Percentiles rank a stretch among this genome's conserved stretches.
Evolutionary conservation across 2,329 filamentous ascomycete genomes (phyloP).

Genomic region (Alternaria sp.): DNA sequence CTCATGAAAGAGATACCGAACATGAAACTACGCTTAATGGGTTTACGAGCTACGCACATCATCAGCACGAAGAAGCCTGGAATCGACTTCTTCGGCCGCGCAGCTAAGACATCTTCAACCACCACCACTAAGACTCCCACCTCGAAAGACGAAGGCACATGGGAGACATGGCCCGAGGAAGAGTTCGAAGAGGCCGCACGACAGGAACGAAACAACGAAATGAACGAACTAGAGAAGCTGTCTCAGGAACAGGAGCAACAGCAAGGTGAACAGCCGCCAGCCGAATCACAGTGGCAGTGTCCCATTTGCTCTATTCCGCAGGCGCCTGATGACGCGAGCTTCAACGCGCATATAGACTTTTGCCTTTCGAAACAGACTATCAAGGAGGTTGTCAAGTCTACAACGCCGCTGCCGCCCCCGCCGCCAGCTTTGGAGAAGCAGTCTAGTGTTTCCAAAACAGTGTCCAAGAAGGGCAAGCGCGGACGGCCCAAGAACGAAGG

Average conservation of each 20-base stretch:
- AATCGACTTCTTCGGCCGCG: conserved; percentile 77
- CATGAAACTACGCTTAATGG: conserved; percentile 84
- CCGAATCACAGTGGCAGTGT: conserved; percentile 72
- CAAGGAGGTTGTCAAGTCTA: conserved; percentile 74
- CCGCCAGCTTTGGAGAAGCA: conserved; percentile 13
- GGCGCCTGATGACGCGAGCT: conserved; percentile 72
- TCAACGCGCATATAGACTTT: conserved; percentile 92
- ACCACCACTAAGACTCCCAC: conserved; percentile 13
- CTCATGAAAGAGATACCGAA: conserved; percentile 82
- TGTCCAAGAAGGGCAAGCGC: conserved; percentile 39
- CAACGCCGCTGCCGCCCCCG: conserved; percentile 17
- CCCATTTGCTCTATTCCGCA: conserved; percentile 86
- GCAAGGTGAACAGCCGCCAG: conserved; percentile 9
- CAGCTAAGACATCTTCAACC: conserved; percentile 19
- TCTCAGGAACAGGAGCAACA: conserved; percentile 62
- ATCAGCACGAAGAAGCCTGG: conserved; percentile 84
- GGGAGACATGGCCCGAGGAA: conserved; percentile 73
- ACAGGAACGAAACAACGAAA: conserved; percentile 65
- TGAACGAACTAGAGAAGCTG: conserved; percentile 66
- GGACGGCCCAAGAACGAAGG: conserved; percentile 37
- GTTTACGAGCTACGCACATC: conserved; percentile 84
- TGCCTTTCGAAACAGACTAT: conserved; percentile 89
- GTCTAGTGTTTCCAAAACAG: conserved; percentile 13
- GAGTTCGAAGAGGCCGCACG: conserved; percentile 68
- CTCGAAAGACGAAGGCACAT: conserved; percentile 51